Evolutionary conservation across 208 protist genomes (phyloP).

Genomic region (Leishmania arabica): DNA sequence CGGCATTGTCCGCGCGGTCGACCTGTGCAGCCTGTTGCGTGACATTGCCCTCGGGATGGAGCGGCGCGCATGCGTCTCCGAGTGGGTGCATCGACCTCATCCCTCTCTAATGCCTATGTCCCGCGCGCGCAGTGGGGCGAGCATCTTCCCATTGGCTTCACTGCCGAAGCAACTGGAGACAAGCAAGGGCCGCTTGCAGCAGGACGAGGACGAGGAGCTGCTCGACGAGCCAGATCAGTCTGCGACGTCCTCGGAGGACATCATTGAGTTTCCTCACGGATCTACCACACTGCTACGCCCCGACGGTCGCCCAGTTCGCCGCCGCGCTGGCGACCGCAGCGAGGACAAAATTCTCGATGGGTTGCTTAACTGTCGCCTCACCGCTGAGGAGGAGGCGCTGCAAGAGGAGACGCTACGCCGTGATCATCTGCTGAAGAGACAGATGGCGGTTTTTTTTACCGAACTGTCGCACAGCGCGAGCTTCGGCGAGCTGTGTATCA

Average conservation of each 20-base stretch:
- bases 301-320: constrained; percentile 32
- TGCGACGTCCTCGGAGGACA: constrained; percentile 33
- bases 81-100: constrained; percentile 29
- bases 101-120: not conserved
- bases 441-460: constrained; percentile 62
- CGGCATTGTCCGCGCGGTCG: constrained; percentile 37
- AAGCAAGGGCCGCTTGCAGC: constrained; percentile 6
- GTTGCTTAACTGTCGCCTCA: constrained; percentile 12
- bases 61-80: constrained; percentile 38
- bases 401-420: constrained; percentile 45
- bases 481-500: constrained; percentile 70
- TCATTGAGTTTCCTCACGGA: constrained; percentile 47
- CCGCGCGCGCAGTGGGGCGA: not conserved
- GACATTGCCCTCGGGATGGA: constrained; percentile 53
- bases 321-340: constrained; percentile 14
- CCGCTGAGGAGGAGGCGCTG: constrained; percentile 26
- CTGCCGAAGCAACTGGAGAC: constrained; percentile 1
- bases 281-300: constrained; percentile 40
- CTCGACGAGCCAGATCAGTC: constrained; percentile 11
- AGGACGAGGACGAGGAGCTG: constrained; percentile 27
- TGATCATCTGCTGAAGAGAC: constrained; percentile 44
- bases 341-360: constrained; percentile 17
- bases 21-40: constrained; percentile 41
- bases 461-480: constrained; percentile 64
- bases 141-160: constrained; percentile 3